A percentile compares a stretch with the other conserved stretches of the same genome.
Conservation (phyloP, 2,329 filamentous ascomycete genomes). For the Fusarium domesticum region DNA sequence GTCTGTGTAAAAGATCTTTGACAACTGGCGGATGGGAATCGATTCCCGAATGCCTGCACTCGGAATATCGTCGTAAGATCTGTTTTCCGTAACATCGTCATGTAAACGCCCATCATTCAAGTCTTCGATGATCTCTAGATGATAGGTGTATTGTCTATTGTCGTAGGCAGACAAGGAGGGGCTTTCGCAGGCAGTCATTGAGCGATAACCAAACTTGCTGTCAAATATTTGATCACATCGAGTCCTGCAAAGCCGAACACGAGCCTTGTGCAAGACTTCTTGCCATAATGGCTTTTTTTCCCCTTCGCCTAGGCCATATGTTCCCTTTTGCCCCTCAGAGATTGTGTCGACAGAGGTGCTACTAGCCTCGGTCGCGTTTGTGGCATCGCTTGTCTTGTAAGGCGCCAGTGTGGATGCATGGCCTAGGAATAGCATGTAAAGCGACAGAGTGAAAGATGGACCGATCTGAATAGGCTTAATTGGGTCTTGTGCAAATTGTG, state of each 20-base stretch:
- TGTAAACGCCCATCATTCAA: slow-evolving; percentile 58
- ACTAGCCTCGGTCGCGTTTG: neutral
- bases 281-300: slow-evolving; percentile 80
- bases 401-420: slow-evolving; percentile 52
- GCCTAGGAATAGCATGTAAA: slow-evolving; percentile 93
- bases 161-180: slow-evolving; percentile 1
- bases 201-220: slow-evolving; percentile 16
- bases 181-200: neutral
- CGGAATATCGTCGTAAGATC: slow-evolving; percentile 41
- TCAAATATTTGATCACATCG: slow-evolving; percentile 39
- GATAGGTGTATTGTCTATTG: slow-evolving; percentile 62
- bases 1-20: slow-evolving; percentile 91
- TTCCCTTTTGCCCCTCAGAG: neutral
- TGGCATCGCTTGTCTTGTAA: slow-evolving; percentile 2
- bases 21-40: slow-evolving; percentile 59
- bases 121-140: slow-evolving; percentile 80
- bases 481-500: slow-evolving; percentile 68
- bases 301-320: slow-evolving; percentile 30
- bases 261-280: slow-evolving; percentile 91
- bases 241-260: slow-evolving; percentile 73
- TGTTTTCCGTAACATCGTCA: slow-evolving; percentile 36
- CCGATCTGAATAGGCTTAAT: slow-evolving; percentile 74
- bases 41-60: slow-evolving; percentile 50
- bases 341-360: neutral
- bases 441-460: slow-evolving; percentile 76